These are phyloP conservation scores for Nicotiana paniculata DNA, from an alignment of 257 asterid species.

Conservation along the genomic window DNA sequence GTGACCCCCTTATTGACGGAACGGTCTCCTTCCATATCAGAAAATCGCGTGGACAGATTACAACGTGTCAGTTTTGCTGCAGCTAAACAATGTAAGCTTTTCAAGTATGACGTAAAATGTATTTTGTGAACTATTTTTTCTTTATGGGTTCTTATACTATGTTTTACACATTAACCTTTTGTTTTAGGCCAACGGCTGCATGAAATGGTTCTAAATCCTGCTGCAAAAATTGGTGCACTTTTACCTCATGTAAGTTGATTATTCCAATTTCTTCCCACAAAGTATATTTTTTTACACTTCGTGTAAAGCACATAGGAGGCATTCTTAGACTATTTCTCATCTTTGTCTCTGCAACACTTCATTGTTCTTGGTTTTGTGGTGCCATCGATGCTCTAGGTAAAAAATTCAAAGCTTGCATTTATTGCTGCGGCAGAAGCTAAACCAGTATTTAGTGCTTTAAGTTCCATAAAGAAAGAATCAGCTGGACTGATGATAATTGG, in stretches of 20 bases:
- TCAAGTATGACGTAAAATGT: neutral
- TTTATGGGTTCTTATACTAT: neutral
- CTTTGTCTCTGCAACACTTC: neutral
- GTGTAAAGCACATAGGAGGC: neutral
- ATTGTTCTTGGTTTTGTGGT: neutral
- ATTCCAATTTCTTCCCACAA: neutral
- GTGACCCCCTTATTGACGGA: slow-evolving; percentile 82
- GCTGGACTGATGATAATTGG: slow-evolving; percentile 76
- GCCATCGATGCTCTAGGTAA: slow-evolving; percentile 38
- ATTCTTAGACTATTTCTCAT: neutral
- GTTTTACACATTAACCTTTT: neutral
- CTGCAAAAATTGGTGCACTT: slow-evolving; percentile 47
- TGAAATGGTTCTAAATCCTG: slow-evolving; percentile 76
- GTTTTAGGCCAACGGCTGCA: slow-evolving; percentile 81
- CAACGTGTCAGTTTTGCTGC: slow-evolving; percentile 85
- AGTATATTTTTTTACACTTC: neutral
- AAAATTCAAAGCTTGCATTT: slow-evolving; percentile 54
- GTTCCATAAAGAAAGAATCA: slow-evolving; percentile 35
- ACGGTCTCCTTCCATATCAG: slow-evolving; percentile 69
- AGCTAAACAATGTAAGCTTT: slow-evolving; percentile 65
- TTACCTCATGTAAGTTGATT: slow-evolving; percentile 50
- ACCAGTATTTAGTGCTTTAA: slow-evolving; percentile 55
- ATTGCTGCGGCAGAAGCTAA: slow-evolving; percentile 81
- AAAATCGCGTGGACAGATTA: slow-evolving; percentile 76
- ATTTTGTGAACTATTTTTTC: neutral